Conservation (phyloP, 1,139 yeast species). For the Yamadazyma kanchanaburiensis region DNA sequence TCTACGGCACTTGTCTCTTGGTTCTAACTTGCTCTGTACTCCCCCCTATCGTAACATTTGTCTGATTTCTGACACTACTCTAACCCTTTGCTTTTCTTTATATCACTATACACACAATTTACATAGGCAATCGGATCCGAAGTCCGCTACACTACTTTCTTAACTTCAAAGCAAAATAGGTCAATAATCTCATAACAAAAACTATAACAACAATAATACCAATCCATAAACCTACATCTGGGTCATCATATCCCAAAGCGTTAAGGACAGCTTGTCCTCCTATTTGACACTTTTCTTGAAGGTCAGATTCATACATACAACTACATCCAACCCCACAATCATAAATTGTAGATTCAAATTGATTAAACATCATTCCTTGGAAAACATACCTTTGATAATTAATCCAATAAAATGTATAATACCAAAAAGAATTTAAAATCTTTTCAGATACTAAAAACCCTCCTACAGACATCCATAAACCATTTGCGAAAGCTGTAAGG, state of each 20-base stretch:
- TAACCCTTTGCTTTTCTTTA: too few relatives aligned
- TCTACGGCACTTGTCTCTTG: too few relatives aligned
- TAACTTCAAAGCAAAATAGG: conserved; percentile 12
- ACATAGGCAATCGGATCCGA: too few relatives aligned
- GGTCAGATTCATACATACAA: conserved; percentile 29
- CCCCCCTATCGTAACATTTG: too few relatives aligned
- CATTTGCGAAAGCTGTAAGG: conserved; percentile 37
- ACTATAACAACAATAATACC: conserved; percentile 29
- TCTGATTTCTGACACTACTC: too few relatives aligned
- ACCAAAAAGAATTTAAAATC: conserved; percentile 36
- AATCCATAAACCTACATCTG: conserved; percentile 29
- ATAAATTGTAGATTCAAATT: conserved; percentile 24
- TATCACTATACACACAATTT: too few relatives aligned
- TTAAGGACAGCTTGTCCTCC: conserved; percentile 28
- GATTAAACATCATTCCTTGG: conserved; percentile 43
- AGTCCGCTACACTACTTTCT: too few relatives aligned
- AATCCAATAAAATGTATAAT: conserved; percentile 38
- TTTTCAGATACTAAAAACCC: conserved; percentile 33
- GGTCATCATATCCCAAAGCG: conserved; percentile 23
- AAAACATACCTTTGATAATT: conserved; percentile 39
- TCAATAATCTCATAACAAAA: conserved; percentile 19
- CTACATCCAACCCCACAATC: conserved; percentile 29
- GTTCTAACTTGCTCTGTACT: too few relatives aligned
- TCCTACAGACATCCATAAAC: conserved; percentile 45
- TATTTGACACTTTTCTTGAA: conserved; percentile 26